Conservation (phyloP, 2,329 filamentous ascomycete genomes). For the Didymellaceae sp. region DNA sequence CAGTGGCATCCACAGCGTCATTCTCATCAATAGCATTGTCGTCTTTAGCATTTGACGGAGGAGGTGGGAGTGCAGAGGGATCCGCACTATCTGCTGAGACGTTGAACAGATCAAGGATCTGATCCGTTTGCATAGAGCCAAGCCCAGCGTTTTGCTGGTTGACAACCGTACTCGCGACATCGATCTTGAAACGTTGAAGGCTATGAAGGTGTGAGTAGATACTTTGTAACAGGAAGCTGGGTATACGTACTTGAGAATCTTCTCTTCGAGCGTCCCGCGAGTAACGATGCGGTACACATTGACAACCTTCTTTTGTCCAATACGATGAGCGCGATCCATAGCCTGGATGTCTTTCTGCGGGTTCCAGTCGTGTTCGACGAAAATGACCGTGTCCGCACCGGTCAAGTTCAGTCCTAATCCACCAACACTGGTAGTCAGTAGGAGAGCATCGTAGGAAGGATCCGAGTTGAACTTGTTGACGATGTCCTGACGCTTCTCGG, state of each 20-base stretch:
- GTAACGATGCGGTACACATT: constrained; percentile 98
- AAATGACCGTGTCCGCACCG: constrained; percentile 97
- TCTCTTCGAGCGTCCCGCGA: constrained; percentile 94
- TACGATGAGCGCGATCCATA: constrained; percentile 98
- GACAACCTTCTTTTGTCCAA: constrained; percentile 99
- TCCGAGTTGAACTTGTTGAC: constrained; percentile 99
- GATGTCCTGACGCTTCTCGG: constrained; percentile 92
- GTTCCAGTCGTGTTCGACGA: constrained; percentile 99
- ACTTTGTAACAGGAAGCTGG: neutral
- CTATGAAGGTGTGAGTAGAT: constrained; percentile 53
- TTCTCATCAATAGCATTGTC: constrained; percentile 81
- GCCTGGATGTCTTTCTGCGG: constrained; percentile 98
- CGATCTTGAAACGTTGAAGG: constrained; percentile 98
- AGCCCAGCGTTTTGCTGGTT: constrained; percentile 98
- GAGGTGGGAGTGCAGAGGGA: constrained; percentile 63
- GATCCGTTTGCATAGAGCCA: constrained; percentile 96
- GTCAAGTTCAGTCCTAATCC: constrained; percentile 94
- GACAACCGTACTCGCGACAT: constrained; percentile 96
- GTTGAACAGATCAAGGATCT: constrained; percentile 96
- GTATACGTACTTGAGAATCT: constrained; percentile 78
- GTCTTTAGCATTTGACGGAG: constrained; percentile 66
- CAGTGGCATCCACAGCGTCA: constrained; percentile 79
- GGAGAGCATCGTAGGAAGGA: constrained; percentile 91
- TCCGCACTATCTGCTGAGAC: constrained; percentile 60
- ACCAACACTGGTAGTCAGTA: constrained; percentile 94